These are phyloP conservation scores for Colletotrichum falcatum DNA, from an alignment of 2,329 filamentous ascomycete genomes.

Conservation along the genomic window DNA sequence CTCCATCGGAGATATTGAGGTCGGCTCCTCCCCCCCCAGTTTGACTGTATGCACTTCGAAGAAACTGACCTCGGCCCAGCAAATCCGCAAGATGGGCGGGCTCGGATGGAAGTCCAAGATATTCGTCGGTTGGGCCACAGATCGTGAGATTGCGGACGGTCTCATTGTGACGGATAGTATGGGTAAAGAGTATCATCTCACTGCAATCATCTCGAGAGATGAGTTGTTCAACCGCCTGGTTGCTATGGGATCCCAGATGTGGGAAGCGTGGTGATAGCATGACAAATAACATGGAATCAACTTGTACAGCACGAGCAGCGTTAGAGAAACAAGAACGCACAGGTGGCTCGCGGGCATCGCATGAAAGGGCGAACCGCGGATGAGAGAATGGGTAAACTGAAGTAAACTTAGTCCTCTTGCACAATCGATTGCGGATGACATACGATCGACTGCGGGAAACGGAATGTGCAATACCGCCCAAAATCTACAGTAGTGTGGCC, in stretches of 20 bases:
- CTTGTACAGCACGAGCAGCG: not conserved
- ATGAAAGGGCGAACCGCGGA: too few species aligned
- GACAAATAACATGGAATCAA: not conserved
- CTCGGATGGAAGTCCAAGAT: conserved; percentile 88
- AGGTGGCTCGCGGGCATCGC: too few species aligned
- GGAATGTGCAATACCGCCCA: too few species aligned
- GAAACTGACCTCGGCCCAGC: conserved; percentile 46
- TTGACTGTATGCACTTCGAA: rapidly evolving
- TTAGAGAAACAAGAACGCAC: not conserved
- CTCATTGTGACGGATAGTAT: conserved; percentile 72
- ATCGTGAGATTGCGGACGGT: conserved; percentile 80
- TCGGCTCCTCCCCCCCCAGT: not conserved
- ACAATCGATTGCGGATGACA: not conserved
- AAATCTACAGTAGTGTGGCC: too few species aligned
- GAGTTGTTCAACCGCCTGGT: conserved; percentile 85
- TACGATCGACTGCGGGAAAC: too few species aligned
- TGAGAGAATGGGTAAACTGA: not conserved
- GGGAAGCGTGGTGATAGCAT: conserved; percentile 75
- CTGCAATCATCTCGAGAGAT: conserved; percentile 78
- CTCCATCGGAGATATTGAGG: conserved; percentile 74
- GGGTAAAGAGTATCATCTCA: conserved; percentile 71
- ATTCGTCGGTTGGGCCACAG: conserved; percentile 82
- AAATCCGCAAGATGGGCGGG: conserved; percentile 83
- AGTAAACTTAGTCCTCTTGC: not conserved
- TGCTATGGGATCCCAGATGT: conserved; percentile 84